Conservation (phyloP, 2,329 filamentous ascomycete genomes). For the Cercospora canescens region DNA sequence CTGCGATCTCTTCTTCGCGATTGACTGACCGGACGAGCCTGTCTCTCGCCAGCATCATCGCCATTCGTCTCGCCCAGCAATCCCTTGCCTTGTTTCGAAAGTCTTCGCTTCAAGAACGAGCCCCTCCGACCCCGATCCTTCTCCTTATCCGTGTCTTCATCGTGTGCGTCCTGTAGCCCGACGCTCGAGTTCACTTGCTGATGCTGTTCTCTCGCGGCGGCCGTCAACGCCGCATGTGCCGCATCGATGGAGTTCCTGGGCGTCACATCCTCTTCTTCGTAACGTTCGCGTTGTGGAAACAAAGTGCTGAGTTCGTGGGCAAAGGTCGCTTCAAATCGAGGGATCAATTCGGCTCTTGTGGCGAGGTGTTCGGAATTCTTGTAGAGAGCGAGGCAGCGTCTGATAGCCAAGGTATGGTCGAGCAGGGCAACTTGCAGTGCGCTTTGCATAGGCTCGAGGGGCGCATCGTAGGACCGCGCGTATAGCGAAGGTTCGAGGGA, state of each 20-base stretch:
- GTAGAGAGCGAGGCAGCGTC: slow-evolving; percentile 71
- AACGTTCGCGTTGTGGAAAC: slow-evolving; percentile 34
- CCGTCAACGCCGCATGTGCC: slow-evolving; percentile 9
- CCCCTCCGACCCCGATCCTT: slow-evolving; percentile 17
- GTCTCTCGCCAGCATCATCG: slow-evolving; percentile 21
- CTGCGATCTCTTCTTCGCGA: slow-evolving; percentile 27
- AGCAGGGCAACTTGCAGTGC: slow-evolving; percentile 82
- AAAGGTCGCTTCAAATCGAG: slow-evolving; percentile 48
- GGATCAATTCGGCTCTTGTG: slow-evolving; percentile 36
- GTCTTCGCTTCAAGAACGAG: slow-evolving; percentile 36
- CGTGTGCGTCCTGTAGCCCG: slow-evolving; percentile 3
- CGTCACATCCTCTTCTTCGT: slow-evolving; percentile 25
- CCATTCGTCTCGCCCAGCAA: slow-evolving; percentile 18
- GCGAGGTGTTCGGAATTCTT: slow-evolving; percentile 61
- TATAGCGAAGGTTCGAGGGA: slow-evolving; percentile 31
- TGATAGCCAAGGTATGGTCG: slow-evolving; percentile 86
- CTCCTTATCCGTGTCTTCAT: slow-evolving; percentile 10
- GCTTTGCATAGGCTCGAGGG: slow-evolving; percentile 63
- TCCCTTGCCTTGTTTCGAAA: slow-evolving; percentile 24
- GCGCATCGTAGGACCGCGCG: slow-evolving; percentile 40
- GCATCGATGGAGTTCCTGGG: slow-evolving; percentile 26
- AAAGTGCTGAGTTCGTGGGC: slow-evolving; percentile 44
- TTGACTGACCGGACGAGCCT: slow-evolving; percentile 20
- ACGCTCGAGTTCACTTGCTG: slow-evolving; percentile 9
- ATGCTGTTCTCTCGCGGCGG: slow-evolving; percentile 11